Percentiles rank a stretch among this genome's conserved stretches.
Evolutionary conservation across 768 basidiomycete species (phyloP).

Genomic region (Auriculariales sp.): DNA sequence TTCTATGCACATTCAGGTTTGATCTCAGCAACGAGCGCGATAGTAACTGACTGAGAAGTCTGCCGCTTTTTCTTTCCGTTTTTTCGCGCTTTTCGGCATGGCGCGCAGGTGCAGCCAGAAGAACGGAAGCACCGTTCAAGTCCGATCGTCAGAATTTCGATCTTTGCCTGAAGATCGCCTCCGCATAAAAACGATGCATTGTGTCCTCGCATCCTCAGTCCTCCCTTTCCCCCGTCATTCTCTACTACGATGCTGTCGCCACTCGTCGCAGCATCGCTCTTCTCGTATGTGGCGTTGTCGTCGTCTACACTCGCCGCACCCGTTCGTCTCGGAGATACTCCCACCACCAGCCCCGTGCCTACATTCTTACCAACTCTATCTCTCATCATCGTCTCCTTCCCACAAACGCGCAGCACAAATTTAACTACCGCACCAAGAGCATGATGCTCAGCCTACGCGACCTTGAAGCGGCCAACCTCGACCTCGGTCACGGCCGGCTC

Average conservation of each 20-base stretch:
- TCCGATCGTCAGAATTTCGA: too few species aligned
- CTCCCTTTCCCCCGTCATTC: not conserved
- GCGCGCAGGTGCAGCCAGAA: not conserved
- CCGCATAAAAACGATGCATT: not conserved
- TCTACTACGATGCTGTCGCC: not conserved
- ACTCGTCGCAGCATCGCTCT: not conserved
- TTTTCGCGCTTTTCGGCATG: conserved; percentile 82
- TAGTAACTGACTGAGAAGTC: conserved; percentile 58
- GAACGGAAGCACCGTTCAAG: too few species aligned
- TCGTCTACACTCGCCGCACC: not conserved
- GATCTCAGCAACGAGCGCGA: not conserved
- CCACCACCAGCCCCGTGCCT: conserved; percentile 13
- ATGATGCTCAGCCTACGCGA: conserved; percentile 41
- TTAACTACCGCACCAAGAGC: conserved; percentile 45
- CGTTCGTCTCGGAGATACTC: not conserved
- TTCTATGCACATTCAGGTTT: conserved; percentile 37
- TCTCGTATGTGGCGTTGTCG: not conserved
- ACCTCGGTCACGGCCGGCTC: conserved; percentile 32
- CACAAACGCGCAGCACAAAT: conserved; percentile 30
- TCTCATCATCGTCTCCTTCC: conserved; percentile 41
- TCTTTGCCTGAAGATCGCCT: not conserved
- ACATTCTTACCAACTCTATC: conserved; percentile 37
- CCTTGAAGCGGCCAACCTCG: conserved; percentile 31
- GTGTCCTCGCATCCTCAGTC: not conserved
- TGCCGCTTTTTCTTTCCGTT: conserved; percentile 72